Evolutionary conservation across 2,329 filamentous ascomycete genomes (phyloP), one percentile per base, ranked within the genome.

Genomic region (Orbilia quercus): DNA sequence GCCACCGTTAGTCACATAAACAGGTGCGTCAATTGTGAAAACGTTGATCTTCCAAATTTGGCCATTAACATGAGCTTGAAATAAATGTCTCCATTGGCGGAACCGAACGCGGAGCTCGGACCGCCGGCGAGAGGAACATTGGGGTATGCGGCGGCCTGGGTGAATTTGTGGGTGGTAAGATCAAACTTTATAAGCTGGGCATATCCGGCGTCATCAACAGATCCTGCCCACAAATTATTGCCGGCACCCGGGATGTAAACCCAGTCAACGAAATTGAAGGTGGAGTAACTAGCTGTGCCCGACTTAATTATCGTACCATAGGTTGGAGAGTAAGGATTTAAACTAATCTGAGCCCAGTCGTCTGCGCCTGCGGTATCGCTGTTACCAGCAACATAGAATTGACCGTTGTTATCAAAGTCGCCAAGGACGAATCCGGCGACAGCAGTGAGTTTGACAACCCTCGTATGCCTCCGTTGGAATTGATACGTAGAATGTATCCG

Each of bases 71-170:
- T 62, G 5, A 34, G 1, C 20, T 51, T 38, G 28, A 23, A 34
- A 44, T 38, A 62, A 11, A 62, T n/a, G 16, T 62, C 44, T 14
- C 57, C 57, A 38, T 62, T 62, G 18, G 40, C 28, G 16, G 18
- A 14, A 2, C 22, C 57, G 31, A 50, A 62, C 16, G 11, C 4
- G 1, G 44, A 18, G 11, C 44, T 44, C 4, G n/a, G 6, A 2
- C 3, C 5, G 7, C 58, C 58, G 11, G 28, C n/a, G 2, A 16
- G 1, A 5, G 55, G 3, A 14, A 59, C 25, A 11, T 7, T 22
- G 20, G 53, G 22, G 16, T 20, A 59, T 22, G 40, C 9, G 1
- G 5, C 16, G 7, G 34, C 40, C 9, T 18, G 25, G 1, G 25
- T 34, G 16, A 40, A 50, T 11, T 11, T 28, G 4, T 40, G 7